Percentiles rank a stretch among this genome's conserved stretches.
Evolutionary conservation across 257 asterid genomes (phyloP).

Genomic region (Solanum dulcamara): DNA sequence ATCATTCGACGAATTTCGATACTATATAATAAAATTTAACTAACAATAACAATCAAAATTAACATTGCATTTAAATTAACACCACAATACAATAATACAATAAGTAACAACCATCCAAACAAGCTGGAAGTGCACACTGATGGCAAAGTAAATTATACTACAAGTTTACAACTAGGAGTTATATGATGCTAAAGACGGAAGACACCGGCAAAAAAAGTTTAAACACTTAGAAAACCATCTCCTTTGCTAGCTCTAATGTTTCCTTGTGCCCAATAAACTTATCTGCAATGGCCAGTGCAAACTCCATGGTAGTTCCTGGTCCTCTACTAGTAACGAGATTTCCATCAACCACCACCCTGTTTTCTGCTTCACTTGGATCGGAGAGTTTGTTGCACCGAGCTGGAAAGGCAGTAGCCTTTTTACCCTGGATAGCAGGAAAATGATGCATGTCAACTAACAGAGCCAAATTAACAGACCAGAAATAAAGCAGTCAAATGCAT

Average conservation of each 20-base stretch:
- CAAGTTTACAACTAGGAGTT: not conserved
- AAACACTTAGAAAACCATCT: slow-evolving; percentile 35
- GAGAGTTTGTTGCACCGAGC: slow-evolving; percentile 70
- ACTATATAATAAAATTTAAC: no score
- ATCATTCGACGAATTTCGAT: no score
- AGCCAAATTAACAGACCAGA: not conserved
- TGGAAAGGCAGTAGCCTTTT: slow-evolving; percentile 92
- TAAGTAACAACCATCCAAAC: not conserved
- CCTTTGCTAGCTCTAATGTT: slow-evolving; percentile 60
- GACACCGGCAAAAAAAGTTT: not conserved
- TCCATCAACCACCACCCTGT: slow-evolving; percentile 84
- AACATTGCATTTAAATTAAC: not conserved
- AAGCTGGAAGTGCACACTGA: not conserved
- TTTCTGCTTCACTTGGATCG: slow-evolving; percentile 66
- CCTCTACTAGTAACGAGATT: slow-evolving; percentile 86
- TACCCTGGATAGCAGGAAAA: slow-evolving; percentile 43
- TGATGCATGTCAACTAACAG: not conserved
- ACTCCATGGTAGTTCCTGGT: slow-evolving; percentile 92
- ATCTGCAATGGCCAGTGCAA: slow-evolving; percentile 54
- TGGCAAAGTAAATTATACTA: not conserved
- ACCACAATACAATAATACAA: not conserved
- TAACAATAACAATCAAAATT: not conserved
- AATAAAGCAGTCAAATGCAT: not conserved
- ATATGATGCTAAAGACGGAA: not conserved
- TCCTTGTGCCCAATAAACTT: slow-evolving; percentile 59